Conservation (phyloP, 1,284 basidiomycete species). For the Trametes polyzona region DNA sequence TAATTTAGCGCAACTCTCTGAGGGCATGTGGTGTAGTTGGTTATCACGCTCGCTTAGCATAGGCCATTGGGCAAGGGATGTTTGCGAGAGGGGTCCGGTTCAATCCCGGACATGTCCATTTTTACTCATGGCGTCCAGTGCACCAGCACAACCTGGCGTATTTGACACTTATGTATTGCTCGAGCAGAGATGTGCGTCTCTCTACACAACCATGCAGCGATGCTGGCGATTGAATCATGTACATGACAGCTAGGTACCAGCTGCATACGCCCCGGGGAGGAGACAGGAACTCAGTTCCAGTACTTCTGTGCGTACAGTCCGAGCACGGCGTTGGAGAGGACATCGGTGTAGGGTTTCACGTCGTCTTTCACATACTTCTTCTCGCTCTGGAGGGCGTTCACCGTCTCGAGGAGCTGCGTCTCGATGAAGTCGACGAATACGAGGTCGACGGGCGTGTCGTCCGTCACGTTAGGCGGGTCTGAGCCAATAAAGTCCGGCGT, state of each 20-base stretch:
- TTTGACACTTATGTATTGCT: too few relatives aligned
- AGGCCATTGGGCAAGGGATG: not conserved
- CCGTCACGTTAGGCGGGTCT: constrained; percentile 50
- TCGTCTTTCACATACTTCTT: constrained; percentile 56
- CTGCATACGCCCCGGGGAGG: too few relatives aligned
- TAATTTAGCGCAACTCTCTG: too few relatives aligned
- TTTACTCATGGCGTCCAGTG: too few relatives aligned
- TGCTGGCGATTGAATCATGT: too few relatives aligned
- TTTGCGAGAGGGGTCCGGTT: constrained; percentile 5
- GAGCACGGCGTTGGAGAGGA: constrained; percentile 53
- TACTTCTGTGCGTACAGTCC: constrained; percentile 62
- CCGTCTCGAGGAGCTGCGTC: constrained; percentile 50
- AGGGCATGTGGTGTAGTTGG: constrained; percentile 9
- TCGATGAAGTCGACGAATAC: constrained; percentile 74
- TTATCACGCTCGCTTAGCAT: constrained; percentile 8
- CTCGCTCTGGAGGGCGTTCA: constrained; percentile 58
- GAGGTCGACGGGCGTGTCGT: constrained; percentile 61
- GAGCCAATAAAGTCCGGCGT: constrained; percentile 65
- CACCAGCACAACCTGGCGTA: too few relatives aligned
- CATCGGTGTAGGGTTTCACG: constrained; percentile 53
- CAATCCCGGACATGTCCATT: constrained; percentile 9
- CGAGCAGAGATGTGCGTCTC: too few relatives aligned
- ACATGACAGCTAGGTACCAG: too few relatives aligned
- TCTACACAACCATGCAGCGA: too few relatives aligned
- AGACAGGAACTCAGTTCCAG: constrained; percentile 59